phyloP scores from a whole-genome alignment of 192 early-diverging fungal genomes.

The Dimargaris cristalligena region DNA sequence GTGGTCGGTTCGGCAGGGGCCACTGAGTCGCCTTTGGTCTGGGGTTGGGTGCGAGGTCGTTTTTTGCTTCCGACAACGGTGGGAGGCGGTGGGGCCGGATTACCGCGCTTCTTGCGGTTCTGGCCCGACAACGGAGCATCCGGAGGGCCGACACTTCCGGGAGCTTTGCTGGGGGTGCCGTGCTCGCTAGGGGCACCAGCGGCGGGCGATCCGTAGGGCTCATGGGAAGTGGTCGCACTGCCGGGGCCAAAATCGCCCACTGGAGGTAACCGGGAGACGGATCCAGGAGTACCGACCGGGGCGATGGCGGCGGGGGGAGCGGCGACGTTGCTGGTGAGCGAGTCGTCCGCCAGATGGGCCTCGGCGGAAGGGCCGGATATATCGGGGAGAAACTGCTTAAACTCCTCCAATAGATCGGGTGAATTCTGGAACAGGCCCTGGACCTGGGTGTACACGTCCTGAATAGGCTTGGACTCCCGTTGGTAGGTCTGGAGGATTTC shows the following conservation, averaged over 20 bases:
- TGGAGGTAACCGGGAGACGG: slow-evolving; percentile 29
- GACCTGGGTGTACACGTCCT: slow-evolving; percentile 94
- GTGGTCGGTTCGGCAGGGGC: not conserved
- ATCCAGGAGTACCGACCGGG: not conserved
- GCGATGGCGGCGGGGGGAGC: not conserved
- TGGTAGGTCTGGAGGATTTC: slow-evolving; percentile 97
- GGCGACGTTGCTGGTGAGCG: too few relatives aligned
- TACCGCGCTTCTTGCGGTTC: slow-evolving; percentile 2
- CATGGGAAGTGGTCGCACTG: slow-evolving; percentile 8
- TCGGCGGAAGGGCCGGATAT: too few relatives aligned
- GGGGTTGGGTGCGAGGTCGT: slow-evolving; percentile 4
- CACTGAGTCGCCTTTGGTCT: not conserved
- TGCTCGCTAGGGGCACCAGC: slow-evolving; percentile 6
- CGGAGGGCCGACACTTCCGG: slow-evolving; percentile 1
- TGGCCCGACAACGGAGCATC: not conserved
- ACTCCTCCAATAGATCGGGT: slow-evolving; percentile 87
- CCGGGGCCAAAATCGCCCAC: slow-evolving; percentile 37
- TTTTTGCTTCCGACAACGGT: not conserved
- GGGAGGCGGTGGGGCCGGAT: not conserved
- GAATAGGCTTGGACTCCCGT: slow-evolving; percentile 87
- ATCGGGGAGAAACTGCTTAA: slow-evolving; percentile 96
- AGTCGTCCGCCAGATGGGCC: too few relatives aligned
- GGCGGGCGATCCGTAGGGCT: too few relatives aligned
- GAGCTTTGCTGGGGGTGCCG: not conserved
- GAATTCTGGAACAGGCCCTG: slow-evolving; percentile 70